These are phyloP conservation scores for Abelmoschus esculentus DNA, from an alignment of 345 rosid genomes.

Conservation along the genomic window DNA sequence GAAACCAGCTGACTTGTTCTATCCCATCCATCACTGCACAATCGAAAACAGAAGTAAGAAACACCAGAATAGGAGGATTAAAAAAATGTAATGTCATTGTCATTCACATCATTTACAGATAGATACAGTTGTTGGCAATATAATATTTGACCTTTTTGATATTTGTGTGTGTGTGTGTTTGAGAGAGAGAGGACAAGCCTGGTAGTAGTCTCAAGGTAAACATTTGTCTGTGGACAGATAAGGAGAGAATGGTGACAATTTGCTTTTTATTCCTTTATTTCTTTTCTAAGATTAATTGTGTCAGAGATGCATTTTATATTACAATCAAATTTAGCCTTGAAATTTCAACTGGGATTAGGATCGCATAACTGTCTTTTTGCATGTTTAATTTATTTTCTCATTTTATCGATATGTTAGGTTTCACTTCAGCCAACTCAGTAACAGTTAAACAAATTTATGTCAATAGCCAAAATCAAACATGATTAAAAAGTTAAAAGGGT, in stretches of 20 bases:
- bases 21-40: slow-evolving; percentile 98
- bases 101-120: neutral
- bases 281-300: neutral
- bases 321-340: neutral
- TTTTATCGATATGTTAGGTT: neutral
- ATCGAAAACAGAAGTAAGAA: slow-evolving; percentile 1
- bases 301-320: neutral
- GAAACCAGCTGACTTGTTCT: slow-evolving; percentile 95
- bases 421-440: neutral
- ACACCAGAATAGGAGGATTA: neutral
- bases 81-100: neutral
- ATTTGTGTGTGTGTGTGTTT: no score
- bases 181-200: no score
- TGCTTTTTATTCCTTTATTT: neutral
- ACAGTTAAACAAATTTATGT: neutral
- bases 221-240: neutral
- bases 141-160: neutral
- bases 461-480: neutral
- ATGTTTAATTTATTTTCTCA: neutral
- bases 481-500: neutral
- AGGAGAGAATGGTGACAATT: neutral
- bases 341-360: neutral
- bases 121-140: neutral
- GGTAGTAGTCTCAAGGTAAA: neutral
- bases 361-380: neutral